Percentiles rank a stretch among this genome's conserved stretches.
Evolutionary conservation across 2,329 filamentous ascomycete species (phyloP).

Genomic region (Sarocladium kiliense): DNA sequence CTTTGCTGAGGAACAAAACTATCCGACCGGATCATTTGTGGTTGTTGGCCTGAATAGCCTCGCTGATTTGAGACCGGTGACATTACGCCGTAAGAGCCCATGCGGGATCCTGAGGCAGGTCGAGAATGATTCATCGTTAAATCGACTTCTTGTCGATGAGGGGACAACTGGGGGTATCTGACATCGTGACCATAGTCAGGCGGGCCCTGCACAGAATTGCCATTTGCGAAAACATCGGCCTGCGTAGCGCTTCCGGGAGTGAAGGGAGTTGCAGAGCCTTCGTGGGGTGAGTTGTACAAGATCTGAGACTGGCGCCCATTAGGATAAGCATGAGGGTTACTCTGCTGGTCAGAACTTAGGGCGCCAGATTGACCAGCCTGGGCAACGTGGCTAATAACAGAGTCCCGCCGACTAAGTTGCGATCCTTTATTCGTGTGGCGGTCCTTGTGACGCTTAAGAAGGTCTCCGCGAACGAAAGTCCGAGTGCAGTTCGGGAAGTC

Average conservation of each 20-base stretch:
- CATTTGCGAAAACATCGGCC: neutral
- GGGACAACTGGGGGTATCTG: neutral
- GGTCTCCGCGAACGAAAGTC: constrained; percentile 87
- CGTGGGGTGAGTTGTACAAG: neutral
- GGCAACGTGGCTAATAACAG: constrained; percentile 27
- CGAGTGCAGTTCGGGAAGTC: constrained; percentile 87
- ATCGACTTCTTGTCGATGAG: neutral
- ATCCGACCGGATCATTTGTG: neutral
- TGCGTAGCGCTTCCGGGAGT: neutral
- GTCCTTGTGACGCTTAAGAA: constrained; percentile 81
- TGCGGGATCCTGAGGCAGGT: constrained; percentile 10
- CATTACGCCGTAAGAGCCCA: constrained; percentile 45
- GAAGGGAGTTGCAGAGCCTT: constrained; percentile 2
- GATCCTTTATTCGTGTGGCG: constrained; percentile 76
- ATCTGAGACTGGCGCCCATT: constrained; percentile 1
- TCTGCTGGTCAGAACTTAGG: neutral
- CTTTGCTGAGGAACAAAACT: constrained; percentile 55
- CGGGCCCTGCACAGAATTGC: neutral
- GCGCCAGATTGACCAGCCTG: constrained; percentile 4
- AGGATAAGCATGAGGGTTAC: neutral
- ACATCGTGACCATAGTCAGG: neutral
- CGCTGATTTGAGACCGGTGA: constrained; percentile 47
- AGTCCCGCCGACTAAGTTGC: constrained; percentile 69
- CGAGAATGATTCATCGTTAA: neutral
- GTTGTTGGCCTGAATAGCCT: constrained; percentile 41